phyloP scores from a whole-genome alignment of 164 flowering plant genomes.

The Liriodendron chinense region DNA sequence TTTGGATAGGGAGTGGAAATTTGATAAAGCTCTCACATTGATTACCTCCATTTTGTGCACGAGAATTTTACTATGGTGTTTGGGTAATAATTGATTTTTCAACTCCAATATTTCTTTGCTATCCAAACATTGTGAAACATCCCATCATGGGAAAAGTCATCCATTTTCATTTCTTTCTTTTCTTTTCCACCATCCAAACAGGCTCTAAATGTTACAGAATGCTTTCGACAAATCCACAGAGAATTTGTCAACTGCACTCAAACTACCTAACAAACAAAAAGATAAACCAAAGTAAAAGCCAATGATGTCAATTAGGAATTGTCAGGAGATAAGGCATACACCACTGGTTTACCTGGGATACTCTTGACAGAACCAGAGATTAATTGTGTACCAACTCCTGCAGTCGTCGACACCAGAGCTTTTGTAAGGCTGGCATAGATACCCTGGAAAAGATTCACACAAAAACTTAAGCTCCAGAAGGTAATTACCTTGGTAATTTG shows the following conservation, averaged over 20 bases:
- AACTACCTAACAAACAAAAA: not conserved
- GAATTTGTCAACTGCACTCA: not conserved
- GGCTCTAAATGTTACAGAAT: not conserved
- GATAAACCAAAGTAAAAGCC: not conserved
- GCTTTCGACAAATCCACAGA: not conserved
- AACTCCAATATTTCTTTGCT: too few relatives aligned
- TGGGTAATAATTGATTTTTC: too few relatives aligned
- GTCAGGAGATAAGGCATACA: not conserved
- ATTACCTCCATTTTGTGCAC: too few relatives aligned
- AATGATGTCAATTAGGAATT: not conserved
- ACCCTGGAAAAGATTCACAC: not conserved
- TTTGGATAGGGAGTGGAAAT: too few relatives aligned
- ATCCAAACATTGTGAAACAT: too few relatives aligned
- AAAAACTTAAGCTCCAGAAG: not conserved
- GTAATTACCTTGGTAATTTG: not conserved
- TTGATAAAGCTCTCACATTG: too few relatives aligned
- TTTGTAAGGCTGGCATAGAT: not conserved
- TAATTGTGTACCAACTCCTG: not conserved
- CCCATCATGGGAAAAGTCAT: too few relatives aligned
- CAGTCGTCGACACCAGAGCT: not conserved
- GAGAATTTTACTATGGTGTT: too few relatives aligned
- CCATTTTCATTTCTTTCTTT: too few relatives aligned
- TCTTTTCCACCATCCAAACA: too few relatives aligned
- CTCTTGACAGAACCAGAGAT: not conserved
- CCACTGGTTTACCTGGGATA: constrained; percentile 1